Base-by-base conservation (phyloP, 176 grass and related monocot genomes). In the Thalia dealbata region DNA sequence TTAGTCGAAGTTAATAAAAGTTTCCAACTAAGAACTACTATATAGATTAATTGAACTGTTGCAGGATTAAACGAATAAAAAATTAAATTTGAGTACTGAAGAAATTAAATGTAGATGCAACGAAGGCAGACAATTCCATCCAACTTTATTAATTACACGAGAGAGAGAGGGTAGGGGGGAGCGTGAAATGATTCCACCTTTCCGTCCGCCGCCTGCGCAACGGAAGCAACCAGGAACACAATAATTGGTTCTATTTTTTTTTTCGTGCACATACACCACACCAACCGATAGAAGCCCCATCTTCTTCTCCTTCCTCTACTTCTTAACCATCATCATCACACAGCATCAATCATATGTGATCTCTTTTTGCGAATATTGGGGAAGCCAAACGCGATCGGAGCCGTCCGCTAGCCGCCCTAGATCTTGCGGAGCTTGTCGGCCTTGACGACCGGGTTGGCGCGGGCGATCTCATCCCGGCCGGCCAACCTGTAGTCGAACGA, bases 401-500 rank as follows among this genome's bases (percentile, higher is more conserved):
- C 21, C 22, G 18, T 50, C 29, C 21, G 27, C 29, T 28, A 3
- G 58, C 43, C 26, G 70, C 4, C 29, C 78, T 69, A 89, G 11
- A 83, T 75, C 77, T 72, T 82, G 65, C 23, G 44, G 32, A 86
- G 64, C 81, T 86, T 84, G 44, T 84, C 18, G 10, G 75, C 66
- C 44, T 64, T 21, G 52, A 90, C 14, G 1, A 79, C 0, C 3
- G 84, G 81, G 75, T 90, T 90, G 64, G 82, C 75, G 75, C 77
- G 50, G 1, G 73, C 75, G 52, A 86, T 64, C 69, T 69, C 29
- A 16, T 86, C 84, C 1, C 70, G 60, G 10, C 26, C 78, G 7
- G 29, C 55, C 45, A 48, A 26, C 84, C 86, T 86, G 67, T 68
- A 86, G 67, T 90, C 88, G 67, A 81, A 76, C 50, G 7, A 10